These are phyloP conservation scores for Cryoendolithus antarcticus DNA, from an alignment of 2,329 filamentous ascomycete species.

Conservation along the genomic window DNA sequence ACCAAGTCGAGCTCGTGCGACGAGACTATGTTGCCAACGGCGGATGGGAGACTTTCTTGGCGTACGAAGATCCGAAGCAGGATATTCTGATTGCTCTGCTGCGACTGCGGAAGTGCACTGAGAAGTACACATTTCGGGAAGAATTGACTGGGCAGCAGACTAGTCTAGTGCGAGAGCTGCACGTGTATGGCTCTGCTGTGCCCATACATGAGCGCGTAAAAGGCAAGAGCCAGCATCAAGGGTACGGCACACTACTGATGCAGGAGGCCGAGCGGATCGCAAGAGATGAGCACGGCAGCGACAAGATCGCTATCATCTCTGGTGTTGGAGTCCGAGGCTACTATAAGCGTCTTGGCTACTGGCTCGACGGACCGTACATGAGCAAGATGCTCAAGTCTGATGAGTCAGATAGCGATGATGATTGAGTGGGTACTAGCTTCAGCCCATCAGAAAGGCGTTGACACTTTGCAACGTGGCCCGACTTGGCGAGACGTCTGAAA, in stretches of 20 bases:
- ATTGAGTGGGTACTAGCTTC: conserved; percentile 12
- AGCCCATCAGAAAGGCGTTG: conserved; percentile 71
- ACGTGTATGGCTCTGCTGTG: conserved; percentile 96
- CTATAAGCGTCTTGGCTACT: conserved; percentile 86
- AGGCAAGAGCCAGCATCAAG: conserved; percentile 95
- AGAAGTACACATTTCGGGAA: conserved; percentile 81
- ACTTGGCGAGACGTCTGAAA: conserved; percentile 71
- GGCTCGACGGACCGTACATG: conserved; percentile 75
- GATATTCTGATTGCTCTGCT: conserved; percentile 91
- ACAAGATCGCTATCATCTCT: conserved; percentile 95
- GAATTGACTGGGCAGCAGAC: conserved; percentile 79
- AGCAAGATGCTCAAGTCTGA: conserved; percentile 25
- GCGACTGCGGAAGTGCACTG: conserved; percentile 77
- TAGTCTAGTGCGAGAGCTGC: conserved; percentile 83
- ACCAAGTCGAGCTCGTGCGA: conserved; percentile 87
- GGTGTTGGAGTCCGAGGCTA: conserved; percentile 93
- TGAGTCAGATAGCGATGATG: conserved; percentile 16
- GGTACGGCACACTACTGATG: conserved; percentile 92
- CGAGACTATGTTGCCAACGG: conserved; percentile 91
- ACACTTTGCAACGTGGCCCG: conserved; percentile 79
- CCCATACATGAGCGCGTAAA: conserved; percentile 91
- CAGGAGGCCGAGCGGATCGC: conserved; percentile 95
- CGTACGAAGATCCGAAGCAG: conserved; percentile 96
- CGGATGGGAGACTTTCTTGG: conserved; percentile 96
- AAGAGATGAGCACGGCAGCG: conserved; percentile 81